phyloP scores from a whole-genome alignment of 352 stramenopile genomes.

The Pythium aquatile region DNA sequence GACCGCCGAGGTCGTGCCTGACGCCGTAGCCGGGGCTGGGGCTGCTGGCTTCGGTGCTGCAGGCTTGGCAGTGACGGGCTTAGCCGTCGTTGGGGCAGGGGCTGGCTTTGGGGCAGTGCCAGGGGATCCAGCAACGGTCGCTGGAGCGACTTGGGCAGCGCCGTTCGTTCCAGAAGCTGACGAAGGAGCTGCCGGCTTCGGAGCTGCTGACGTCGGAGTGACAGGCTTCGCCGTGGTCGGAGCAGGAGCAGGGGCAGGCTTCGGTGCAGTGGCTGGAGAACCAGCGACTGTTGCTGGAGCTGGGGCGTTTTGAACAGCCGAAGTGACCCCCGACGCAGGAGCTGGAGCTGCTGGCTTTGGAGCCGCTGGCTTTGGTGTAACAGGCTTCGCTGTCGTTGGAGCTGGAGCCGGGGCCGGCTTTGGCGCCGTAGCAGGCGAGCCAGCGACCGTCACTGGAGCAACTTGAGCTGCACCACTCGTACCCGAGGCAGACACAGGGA shows the following conservation, averaged over 20 bases:
- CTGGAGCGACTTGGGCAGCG: neutral
- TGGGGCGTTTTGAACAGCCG: neutral
- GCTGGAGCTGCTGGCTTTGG: neutral
- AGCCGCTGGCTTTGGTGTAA: neutral
- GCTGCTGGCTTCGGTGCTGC: neutral
- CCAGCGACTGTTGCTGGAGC: neutral
- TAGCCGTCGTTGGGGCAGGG: neutral
- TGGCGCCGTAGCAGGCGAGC: neutral
- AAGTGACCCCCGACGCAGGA: neutral
- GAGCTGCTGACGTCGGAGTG: neutral
- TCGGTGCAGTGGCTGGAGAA: neutral
- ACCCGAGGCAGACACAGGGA: neutral
- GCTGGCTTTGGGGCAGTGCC: no score
- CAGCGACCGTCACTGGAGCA: neutral
- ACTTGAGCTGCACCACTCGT: neutral
- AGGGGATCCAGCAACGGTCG: no score
- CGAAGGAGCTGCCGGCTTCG: neutral
- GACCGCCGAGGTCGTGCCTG: no score
- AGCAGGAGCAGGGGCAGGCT: neutral
- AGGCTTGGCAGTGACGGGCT: neutral
- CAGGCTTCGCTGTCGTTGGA: neutral
- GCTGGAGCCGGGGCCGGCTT: neutral
- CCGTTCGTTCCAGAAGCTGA: neutral
- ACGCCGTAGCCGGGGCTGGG: neutral
- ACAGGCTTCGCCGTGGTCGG: conserved; percentile 3